Base-by-base conservation (phyloP, 140 eudicot species). In the Flaveria floridana region DNA sequence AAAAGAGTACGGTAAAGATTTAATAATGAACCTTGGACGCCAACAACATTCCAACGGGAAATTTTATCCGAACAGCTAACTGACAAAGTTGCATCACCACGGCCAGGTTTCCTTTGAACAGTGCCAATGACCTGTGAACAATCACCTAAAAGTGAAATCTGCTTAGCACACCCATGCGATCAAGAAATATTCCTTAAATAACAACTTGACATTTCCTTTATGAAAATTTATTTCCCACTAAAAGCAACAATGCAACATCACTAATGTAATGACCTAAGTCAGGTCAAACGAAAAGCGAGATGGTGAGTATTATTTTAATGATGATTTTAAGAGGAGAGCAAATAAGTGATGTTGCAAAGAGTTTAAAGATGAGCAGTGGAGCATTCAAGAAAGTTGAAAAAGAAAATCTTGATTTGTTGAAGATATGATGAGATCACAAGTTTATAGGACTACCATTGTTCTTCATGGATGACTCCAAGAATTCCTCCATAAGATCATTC, bases 21-120 rank as follows among this genome's bases (percentile, higher is more conserved):
- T 2, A 15, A 39, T 14, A 48, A 2, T 0, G 0, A 77, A 94
- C 99, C 99, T 94, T 94, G 99, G 75, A 88, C 84, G 46, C 99
- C 99, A 79, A 94, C 95, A 74, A 84, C 95, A 74, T 90, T 94
- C 99, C 99, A 94, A 13, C 97, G 91, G 4, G 96, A 88, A 77
- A 94, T 94, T 85, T 94, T 94, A 78, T 94, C 99, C 67, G 99
- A 91, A 79, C 99, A 94, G 83, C 99, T 94, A 52, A 94, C 99
- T 57, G 99, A 90, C 86, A 87, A 84, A 74, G 99, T 94, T 56
- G 96, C 79, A 65, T 85, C 95, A n/a, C 99, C 99, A 77, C 99
- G 96, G 13, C 99, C 99, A 69, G 99, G 99, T 85, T 94, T 94
- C 83, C 99, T 88, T 76, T 88, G 97, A 77, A 94, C 99, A 6